Percentiles rank a stretch among this genome's conserved stretches.
Evolutionary conservation across 768 basidiomycete species (phyloP).

Genomic region (Tylopilus plumbeoviolaceoides): DNA sequence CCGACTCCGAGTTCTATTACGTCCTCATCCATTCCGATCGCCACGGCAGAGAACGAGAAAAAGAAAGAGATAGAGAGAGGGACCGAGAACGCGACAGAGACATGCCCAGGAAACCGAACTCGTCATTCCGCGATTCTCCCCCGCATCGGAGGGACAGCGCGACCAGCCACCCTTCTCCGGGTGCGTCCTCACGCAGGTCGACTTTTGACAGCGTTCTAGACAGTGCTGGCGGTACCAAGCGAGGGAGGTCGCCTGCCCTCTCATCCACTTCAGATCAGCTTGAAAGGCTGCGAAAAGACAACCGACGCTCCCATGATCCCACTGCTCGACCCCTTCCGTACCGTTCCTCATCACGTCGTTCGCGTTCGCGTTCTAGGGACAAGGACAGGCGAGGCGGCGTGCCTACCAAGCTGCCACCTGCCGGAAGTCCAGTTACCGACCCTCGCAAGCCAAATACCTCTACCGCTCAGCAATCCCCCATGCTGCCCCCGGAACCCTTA

Average conservation of each 20-base stretch:
- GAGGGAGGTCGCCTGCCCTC: conserved; percentile 21
- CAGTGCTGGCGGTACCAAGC: conserved; percentile 4
- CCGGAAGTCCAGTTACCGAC: too few relatives aligned
- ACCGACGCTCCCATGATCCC: neutral
- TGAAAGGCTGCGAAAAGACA: conserved; percentile 21
- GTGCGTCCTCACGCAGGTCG: conserved; percentile 14
- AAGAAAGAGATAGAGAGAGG: neutral
- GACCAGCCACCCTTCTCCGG: conserved; percentile 9
- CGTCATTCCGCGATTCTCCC: conserved; percentile 8
- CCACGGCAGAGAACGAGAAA: conserved; percentile 13
- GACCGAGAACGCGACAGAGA: neutral
- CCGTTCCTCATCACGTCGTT: conserved; percentile 3
- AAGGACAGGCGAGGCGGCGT: neutral
- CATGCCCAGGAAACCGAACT: conserved; percentile 6
- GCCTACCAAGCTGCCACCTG: conserved; percentile 1
- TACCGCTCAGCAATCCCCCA: neutral
- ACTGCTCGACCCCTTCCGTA: neutral
- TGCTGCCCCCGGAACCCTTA: conserved; percentile 11
- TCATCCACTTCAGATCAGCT: conserved; percentile 26
- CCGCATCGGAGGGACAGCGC: conserved; percentile 18
- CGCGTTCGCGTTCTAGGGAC: conserved; percentile 13
- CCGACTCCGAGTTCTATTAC: conserved; percentile 23
- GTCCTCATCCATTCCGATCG: conserved; percentile 8
- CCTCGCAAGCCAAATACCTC: neutral
- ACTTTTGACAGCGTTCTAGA: conserved; percentile 10